Base-by-base conservation (phyloP, 805 yeast species). In the Saccharomyces eubayanus region DNA sequence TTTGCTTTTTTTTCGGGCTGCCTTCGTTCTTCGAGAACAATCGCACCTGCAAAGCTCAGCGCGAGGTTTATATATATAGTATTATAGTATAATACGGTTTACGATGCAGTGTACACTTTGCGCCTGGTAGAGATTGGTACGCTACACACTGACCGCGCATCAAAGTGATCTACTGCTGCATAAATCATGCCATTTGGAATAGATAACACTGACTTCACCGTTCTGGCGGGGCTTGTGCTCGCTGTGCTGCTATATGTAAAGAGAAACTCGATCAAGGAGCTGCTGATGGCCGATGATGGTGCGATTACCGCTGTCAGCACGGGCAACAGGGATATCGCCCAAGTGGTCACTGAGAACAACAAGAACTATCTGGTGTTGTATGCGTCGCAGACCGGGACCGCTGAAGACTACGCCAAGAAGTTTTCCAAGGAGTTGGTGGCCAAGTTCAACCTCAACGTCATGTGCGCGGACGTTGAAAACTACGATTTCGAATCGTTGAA, bases 331-430 rank as follows among this genome's bases (percentile, higher is more conserved):
- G 83, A 84, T 66, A 71, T 87, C 47, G 74, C 78, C 9, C 81
- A 80, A 54, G 80, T 79, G 2, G 68, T 92, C 60, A 73, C 74
- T 50, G 73, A 74, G 41, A 83, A 83, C 62, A 77, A 80, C 57
- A 91, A 92, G 72, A 85, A 86, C 59, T 85, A 87, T 40, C 74
- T 90, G 47, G 85, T 94, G 2, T 79, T 94, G 56, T 94, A 79
- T 68, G 98, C 96, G 16, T 91, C 98, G 12, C 99, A 94, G 73
- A 94, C 99, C 5, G 99, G 99, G 59, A 94, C 99, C 16, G 96
- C 98, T 47, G 99, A 94, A 73, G 99, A 94, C 66, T 92, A 90
- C 64, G 96, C 97, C 20, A 81, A 85, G 62, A 88, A 92, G 67
- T 84, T 90, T 61, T 83, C 96, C 49, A 90, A 91, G 67, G 99